These are phyloP conservation scores for apple (Malus domestica) DNA, from an alignment of 306 rosid species.

Conservation along the genomic window DNA sequence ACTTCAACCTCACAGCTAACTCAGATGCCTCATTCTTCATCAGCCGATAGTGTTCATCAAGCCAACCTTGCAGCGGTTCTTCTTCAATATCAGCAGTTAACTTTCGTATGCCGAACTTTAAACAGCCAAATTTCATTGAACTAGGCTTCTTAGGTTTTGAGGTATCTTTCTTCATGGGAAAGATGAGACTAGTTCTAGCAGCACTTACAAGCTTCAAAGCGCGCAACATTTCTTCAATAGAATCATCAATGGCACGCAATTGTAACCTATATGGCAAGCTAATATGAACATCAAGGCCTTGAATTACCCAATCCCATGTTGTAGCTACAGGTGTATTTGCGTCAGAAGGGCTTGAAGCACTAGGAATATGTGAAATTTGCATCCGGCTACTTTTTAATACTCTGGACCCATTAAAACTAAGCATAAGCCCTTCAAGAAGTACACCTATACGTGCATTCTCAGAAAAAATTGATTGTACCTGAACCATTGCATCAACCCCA, in stretches of 20 bases:
- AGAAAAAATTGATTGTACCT: conserved; percentile 93
- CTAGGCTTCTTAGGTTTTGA: conserved; percentile 61
- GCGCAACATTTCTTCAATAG: conserved; percentile 87
- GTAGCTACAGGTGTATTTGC: conserved; percentile 38
- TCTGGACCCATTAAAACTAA: conserved; percentile 71
- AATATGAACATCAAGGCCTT: conserved; percentile 86
- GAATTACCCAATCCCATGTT: conserved; percentile 95
- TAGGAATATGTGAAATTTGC: conserved; percentile 93
- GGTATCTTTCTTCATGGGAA: conserved; percentile 69
- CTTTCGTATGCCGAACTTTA: conserved; percentile 77
- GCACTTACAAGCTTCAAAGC: conserved; percentile 76
- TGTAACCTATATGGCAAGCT: conserved; percentile 88
- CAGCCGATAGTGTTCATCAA: conserved; percentile 89
- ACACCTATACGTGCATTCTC: conserved; percentile 96
- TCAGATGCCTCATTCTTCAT: conserved; percentile 92
- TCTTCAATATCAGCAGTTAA: conserved; percentile 90
- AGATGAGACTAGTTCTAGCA: conserved; percentile 69
- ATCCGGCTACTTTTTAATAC: conserved; percentile 87
- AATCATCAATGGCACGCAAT: conserved; percentile 96
- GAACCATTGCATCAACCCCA: conserved; percentile 86
- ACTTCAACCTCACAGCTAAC: conserved; percentile 73
- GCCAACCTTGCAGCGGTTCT: conserved; percentile 98
- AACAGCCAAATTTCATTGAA: conserved; percentile 69
- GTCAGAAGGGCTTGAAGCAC: conserved; percentile 53
- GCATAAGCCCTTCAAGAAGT: conserved; percentile 90